A percentile compares a stretch with the other conserved stretches of the same genome.
Conservation (phyloP, 345 rosid genomes). For the Eucalyptus guilfoylei region DNA sequence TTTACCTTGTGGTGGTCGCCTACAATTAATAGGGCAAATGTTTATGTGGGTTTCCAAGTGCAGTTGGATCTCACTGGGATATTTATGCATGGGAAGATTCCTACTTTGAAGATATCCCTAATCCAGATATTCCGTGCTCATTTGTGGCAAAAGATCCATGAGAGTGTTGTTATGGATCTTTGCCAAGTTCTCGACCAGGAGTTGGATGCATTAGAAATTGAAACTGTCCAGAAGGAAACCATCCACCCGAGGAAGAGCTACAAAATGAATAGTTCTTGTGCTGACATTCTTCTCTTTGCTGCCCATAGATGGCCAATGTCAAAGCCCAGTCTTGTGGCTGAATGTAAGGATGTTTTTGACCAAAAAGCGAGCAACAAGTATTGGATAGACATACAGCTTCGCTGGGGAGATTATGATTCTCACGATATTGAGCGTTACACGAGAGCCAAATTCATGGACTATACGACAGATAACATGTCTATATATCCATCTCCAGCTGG, state of each 20-base stretch:
- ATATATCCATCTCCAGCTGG: conserved; percentile 98
- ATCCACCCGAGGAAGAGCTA: conserved; percentile 99
- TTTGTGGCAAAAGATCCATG: conserved; percentile 98
- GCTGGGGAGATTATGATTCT: conserved; percentile 82
- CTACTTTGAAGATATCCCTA: conserved; percentile 90
- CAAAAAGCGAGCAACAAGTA: conserved; percentile 97
- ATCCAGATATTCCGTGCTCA: conserved; percentile 99
- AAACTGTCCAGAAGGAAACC: conserved; percentile 96
- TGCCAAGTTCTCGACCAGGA: conserved; percentile 98
- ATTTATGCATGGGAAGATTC: conserved; percentile 98
- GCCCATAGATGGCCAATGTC: conserved; percentile 99
- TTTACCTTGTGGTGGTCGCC: conserved; percentile 99
- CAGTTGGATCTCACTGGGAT: conserved; percentile 96
- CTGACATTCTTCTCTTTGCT: conserved; percentile 91
- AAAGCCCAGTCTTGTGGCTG: conserved; percentile 98
- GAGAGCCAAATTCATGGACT: conserved; percentile 98
- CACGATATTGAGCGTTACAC: conserved; percentile 98
- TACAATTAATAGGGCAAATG: conserved; percentile 88
- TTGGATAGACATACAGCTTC: conserved; percentile 96
- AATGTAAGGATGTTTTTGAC: conserved; percentile 96
- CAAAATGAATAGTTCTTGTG: conserved; percentile 99
- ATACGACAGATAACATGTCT: conserved; percentile 98
- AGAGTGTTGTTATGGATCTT: conserved; percentile 99
- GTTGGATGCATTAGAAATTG: conserved; percentile 94
- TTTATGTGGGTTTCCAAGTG: conserved; percentile 98